Conservation (phyloP, 345 rosid genomes). For the Excoecaria cochinchinensis region DNA sequence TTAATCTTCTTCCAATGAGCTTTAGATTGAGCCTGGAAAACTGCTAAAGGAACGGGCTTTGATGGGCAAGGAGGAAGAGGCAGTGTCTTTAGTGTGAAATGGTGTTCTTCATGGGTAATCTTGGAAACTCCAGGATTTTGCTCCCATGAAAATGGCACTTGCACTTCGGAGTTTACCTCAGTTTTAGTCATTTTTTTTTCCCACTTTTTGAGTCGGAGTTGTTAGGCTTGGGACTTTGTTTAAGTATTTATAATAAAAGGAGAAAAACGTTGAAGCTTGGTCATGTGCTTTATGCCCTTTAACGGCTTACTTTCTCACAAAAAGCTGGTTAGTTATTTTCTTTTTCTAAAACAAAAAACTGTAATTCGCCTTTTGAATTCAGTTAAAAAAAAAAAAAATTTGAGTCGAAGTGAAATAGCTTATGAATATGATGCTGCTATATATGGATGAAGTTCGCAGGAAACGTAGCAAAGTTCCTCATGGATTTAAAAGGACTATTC, state of each 20-base stretch:
- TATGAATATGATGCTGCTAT: too few species aligned
- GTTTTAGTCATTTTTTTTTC: conserved; percentile 15
- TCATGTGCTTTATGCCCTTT: conserved; percentile 14
- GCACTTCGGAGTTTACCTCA: conserved; percentile 9
- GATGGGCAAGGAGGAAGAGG: conserved; percentile 33
- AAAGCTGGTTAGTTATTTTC: background rate
- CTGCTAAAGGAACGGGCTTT: conserved; percentile 3
- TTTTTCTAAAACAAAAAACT: too few species aligned
- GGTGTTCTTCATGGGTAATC: conserved; percentile 14
- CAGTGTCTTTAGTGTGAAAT: background rate
- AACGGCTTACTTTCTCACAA: background rate
- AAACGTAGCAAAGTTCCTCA: conserved; percentile 22
- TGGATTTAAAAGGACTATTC: conserved; percentile 1
- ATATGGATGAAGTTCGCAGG: too few species aligned
- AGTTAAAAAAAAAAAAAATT: background rate
- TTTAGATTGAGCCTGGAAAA: background rate
- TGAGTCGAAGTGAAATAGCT: background rate
- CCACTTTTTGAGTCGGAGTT: background rate
- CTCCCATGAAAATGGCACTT: conserved; percentile 42
- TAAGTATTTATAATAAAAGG: background rate
- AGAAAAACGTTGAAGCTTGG: background rate
- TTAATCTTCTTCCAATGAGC: background rate
- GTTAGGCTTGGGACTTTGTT: background rate
- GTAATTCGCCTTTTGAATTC: background rate
- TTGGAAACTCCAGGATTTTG: conserved; percentile 38